phyloP scores from a whole-genome alignment of 78 protist species.

The Goniomonas avonlea region DNA sequence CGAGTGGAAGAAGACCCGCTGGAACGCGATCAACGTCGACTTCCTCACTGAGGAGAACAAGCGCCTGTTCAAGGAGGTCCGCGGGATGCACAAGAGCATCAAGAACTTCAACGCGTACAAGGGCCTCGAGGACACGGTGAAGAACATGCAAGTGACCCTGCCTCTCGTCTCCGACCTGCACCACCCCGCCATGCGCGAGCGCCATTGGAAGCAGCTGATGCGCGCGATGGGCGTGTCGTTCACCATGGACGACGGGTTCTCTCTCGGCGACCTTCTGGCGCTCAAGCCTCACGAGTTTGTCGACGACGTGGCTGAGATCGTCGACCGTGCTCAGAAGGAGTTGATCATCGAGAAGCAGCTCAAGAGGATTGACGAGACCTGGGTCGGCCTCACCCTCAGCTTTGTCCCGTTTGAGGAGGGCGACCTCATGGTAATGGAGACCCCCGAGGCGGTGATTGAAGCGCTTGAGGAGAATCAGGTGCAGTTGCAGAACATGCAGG shows the following conservation, averaged over 20 bases:
- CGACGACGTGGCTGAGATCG: constrained; percentile 32
- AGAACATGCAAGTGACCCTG: constrained; percentile 46
- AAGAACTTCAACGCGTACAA: constrained; percentile 18
- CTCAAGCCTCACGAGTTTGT: constrained; percentile 56
- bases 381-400: background rate
- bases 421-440: constrained; percentile 13
- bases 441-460: constrained; percentile 45
- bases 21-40: constrained; percentile 57
- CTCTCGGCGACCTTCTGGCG: constrained; percentile 47
- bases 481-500: constrained; percentile 49
- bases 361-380: constrained; percentile 19
- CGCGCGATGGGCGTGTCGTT: constrained; percentile 28
- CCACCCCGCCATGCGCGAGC: constrained; percentile 60
- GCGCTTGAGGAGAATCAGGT: constrained; percentile 46
- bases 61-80: constrained; percentile 19
- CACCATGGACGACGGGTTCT: constrained; percentile 40
- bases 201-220: constrained; percentile 80
- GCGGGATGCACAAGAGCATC: constrained; percentile 17
- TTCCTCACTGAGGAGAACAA: constrained; percentile 44
- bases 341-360: constrained; percentile 39
- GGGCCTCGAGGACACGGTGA: constrained; percentile 48
- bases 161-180: constrained; percentile 65
- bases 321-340: constrained; percentile 49
- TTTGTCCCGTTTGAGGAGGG: constrained; percentile 17
- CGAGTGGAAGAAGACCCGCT: constrained; percentile 36